Evolutionary conservation across 2,329 filamentous ascomycete genomes (phyloP), one percentile per base, ranked within the genome.

Genomic region (Aspergillus sp.): DNA sequence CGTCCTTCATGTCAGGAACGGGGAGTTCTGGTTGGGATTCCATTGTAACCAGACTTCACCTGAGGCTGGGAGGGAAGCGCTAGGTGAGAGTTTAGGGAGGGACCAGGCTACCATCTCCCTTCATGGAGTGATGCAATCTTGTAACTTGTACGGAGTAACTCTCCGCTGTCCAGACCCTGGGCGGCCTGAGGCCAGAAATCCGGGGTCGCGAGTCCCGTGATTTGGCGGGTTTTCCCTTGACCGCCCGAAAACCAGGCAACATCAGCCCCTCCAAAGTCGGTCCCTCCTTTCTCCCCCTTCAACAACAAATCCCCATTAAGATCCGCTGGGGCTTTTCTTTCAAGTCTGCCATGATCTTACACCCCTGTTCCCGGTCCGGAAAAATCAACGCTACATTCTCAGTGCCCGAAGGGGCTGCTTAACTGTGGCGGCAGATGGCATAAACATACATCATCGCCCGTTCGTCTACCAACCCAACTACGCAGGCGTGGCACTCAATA

Each of bases 111-210:
- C 6, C 26, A 29, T 36, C 5, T n/a, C 16, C 36, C 14, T 14
- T 42, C 36, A 42, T 6, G 5, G 36, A 42, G 4, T 6, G 24
- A 14, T 7, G 16, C 36, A 42, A 24, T 24, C 24, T 6, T n/a
- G 36, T 7, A 42, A 42, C 12, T 42, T 14, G 26, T 29, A 29
- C 26, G 26, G 26, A 29, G 26, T 7, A 29, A 29, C 14, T 32
- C 31, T 32, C 11, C 11, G 31, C 31, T 32, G 9, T 36, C 11
- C 32, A 36, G 32, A 14, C 32, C 14, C 32, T 10, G 31, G 16
- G 11, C 24, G 50, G 61, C 61, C 61, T 63, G 39, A 63, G 61
- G 61, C 61, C 51, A 52, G n/a, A n/a, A 22, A n/a, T 39, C n/a
- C n/a, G n/a, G 20, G 24, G 24, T 54, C 5, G 11, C 32, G 31